Evolutionary conservation across 345 rosid species (phyloP).

Genomic region (Odontarrhena argentea): DNA sequence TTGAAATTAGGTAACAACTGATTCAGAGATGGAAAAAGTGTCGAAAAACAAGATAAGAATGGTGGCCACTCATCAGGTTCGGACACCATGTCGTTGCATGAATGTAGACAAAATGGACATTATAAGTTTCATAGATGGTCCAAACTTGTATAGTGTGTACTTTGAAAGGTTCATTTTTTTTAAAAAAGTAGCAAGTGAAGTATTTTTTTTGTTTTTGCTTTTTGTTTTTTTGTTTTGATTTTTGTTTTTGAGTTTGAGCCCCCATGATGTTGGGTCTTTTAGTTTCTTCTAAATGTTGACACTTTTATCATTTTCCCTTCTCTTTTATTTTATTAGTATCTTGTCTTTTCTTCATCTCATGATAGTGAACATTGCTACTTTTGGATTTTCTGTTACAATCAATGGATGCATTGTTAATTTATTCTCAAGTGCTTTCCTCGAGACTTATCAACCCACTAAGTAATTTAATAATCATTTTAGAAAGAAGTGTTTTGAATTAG

Average conservation of each 20-base stretch:
- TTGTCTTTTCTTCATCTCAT: slow-evolving; percentile 32
- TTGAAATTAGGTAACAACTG: too few relatives aligned
- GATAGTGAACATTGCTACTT: slow-evolving; percentile 24
- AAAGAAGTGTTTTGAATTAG: background rate
- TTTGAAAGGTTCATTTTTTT: background rate
- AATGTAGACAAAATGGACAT: slow-evolving; percentile 29
- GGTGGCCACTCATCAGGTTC: too few relatives aligned
- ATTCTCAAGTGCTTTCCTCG: background rate
- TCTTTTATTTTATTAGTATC: slow-evolving; percentile 1
- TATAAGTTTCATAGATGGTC: slow-evolving; percentile 5
- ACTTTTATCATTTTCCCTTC: slow-evolving; percentile 32
- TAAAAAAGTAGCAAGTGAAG: slow-evolving; percentile 20
- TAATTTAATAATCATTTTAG: background rate
- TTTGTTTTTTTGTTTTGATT: slow-evolving; percentile 8
- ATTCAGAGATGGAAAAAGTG: too few relatives aligned
- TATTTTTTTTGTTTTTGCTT: background rate
- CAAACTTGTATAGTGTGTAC: slow-evolving; percentile 9
- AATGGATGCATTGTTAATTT: slow-evolving; percentile 15
- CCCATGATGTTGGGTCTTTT: slow-evolving; percentile 32
- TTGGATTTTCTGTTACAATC: slow-evolving; percentile 36
- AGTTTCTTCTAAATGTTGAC: slow-evolving; percentile 31
- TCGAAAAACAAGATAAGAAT: too few relatives aligned
- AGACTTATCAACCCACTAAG: slow-evolving; percentile 19
- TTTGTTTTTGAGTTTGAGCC: slow-evolving; percentile 8
- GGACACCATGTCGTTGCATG: slow-evolving; percentile 1